Evolutionary conservation across 768 basidiomycete species (phyloP), one percentile per base, ranked within the genome.

Genomic region (Zangia roseola): DNA sequence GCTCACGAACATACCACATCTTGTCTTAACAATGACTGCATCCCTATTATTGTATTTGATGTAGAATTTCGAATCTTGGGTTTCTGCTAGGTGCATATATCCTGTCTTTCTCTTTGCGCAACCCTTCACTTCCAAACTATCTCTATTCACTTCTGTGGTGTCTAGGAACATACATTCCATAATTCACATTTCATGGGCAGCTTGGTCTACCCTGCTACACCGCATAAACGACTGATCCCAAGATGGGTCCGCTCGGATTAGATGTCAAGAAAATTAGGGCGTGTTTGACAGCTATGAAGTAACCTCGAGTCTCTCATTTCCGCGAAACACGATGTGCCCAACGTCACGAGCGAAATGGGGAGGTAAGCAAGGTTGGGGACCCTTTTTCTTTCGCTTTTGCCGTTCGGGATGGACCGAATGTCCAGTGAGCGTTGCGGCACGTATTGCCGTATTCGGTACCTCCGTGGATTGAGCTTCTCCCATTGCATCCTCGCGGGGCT

Each of bases 291-390:
- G 10, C 41, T 10, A 59, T 7, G 52, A 43, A 20, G 17, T 16
- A 3, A 19, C 24, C 13, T 53, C 45, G 14, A 82, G 54, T 26
- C 58, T 68, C 51, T 83, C 80, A 56, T 81, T 80, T 24, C 89
- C 88, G 40, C 81, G 68, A 58, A 86, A 84, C 5, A 88, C 67
- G 17, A 84, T 74, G 62, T 91, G 88, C 0, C 85, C 86, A 3
- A 72, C 75, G 41, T 80, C 73, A 28, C 77, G 76, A 42, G 82
- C 79, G 60, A 84, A 87, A 14, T 88, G 69, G 3, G 85, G 86
- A 0, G 78, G 76, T 7, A 67, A 56, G 8, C 77, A 78, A n/a
- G 76, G 60, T 8, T 44, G 38, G 4, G 61, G 62, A 2, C 47
- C 43, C 39, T 57, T n/a, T n/a, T n/a, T n/a, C n/a, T n/a, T n/a